Evolutionary conservation across 2,329 filamentous ascomycete genomes (phyloP).

Genomic region (Pseudonectria buxi): DNA sequence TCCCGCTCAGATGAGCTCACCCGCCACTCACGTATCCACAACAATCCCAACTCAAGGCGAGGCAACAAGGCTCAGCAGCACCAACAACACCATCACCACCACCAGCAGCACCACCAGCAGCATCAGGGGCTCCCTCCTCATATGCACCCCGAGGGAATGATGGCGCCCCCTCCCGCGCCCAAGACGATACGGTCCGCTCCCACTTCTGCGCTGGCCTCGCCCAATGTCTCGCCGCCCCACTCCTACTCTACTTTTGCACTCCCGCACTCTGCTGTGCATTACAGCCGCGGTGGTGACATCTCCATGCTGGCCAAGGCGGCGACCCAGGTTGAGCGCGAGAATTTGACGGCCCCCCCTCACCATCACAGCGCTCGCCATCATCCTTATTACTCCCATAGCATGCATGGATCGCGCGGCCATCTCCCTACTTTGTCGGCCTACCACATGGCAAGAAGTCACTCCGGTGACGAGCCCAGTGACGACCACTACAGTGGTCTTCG

Average conservation of each 20-base stretch:
- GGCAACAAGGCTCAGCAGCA: slow-evolving; percentile 69
- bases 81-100: slow-evolving; percentile 27
- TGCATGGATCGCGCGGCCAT: slow-evolving; percentile 50
- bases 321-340: slow-evolving; percentile 56
- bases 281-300: slow-evolving; percentile 47
- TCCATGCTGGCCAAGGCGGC: slow-evolving; percentile 55
- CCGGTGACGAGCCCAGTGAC: slow-evolving; percentile 69
- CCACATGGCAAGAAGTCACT: slow-evolving; percentile 87
- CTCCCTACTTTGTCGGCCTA: slow-evolving; percentile 78
- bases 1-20: slow-evolving; percentile 95
- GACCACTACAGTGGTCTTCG: slow-evolving; percentile 66
- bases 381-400: slow-evolving; percentile 45
- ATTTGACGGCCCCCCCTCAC: slow-evolving; percentile 33
- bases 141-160: slow-evolving; percentile 57
- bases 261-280: slow-evolving; percentile 42
- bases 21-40: slow-evolving; percentile 95
- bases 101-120: slow-evolving; percentile 30
- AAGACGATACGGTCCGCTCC: slow-evolving; percentile 85
- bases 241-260: slow-evolving; percentile 69
- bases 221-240: slow-evolving; percentile 91
- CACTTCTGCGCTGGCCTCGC: slow-evolving; percentile 78
- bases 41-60: slow-evolving; percentile 92
- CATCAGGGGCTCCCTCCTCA: slow-evolving; percentile 35
- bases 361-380: slow-evolving; percentile 43
- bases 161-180: slow-evolving; percentile 68